phyloP scores from a whole-genome alignment of 768 basidiomycete genomes.

The Boletales sp. region DNA sequence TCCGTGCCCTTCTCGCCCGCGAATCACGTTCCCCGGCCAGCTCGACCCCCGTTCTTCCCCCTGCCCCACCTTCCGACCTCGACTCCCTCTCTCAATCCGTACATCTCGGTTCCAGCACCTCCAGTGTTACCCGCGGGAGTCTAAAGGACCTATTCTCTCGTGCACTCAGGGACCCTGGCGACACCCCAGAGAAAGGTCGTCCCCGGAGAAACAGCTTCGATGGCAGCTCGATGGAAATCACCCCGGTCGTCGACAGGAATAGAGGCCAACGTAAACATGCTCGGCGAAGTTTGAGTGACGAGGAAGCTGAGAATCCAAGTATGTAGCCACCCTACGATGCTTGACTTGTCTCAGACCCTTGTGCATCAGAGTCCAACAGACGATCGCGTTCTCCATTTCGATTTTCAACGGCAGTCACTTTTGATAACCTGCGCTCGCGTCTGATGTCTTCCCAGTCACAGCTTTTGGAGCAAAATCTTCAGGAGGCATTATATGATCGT shows the following conservation, averaged over 20 bases:
- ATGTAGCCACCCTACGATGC: conserved; percentile 23
- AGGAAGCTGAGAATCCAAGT: conserved; percentile 60
- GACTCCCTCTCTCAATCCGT: conserved; percentile 14
- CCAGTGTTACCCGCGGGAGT: conserved; percentile 53
- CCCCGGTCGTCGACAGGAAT: conserved; percentile 42
- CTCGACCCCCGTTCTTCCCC: conserved; percentile 20
- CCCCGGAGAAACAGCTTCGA: conserved; percentile 58
- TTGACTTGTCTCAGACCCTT: conserved; percentile 2
- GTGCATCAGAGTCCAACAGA: conserved; percentile 19
- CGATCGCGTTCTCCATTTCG: conserved; percentile 37
- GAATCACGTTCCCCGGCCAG: conserved; percentile 39
- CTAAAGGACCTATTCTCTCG: conserved; percentile 65
- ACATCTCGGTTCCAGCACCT: conserved; percentile 27
- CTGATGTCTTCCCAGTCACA: conserved; percentile 38
- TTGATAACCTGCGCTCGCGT: conserved; percentile 45
- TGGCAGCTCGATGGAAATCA: conserved; percentile 55
- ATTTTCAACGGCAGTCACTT: conserved; percentile 44
- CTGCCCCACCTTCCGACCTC: conserved; percentile 27
- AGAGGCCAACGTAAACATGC: conserved; percentile 46
- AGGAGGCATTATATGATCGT: conserved; percentile 36
- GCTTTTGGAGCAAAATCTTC: conserved; percentile 34
- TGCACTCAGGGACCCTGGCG: conserved; percentile 59
- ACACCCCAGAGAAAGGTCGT: conserved; percentile 56
- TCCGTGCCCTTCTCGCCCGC: conserved; percentile 59
- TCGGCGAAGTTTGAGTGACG: conserved; percentile 62